Percentiles rank a stretch among this genome's conserved stretches.
phyloP scores from a whole-genome alignment of 2,329 filamentous ascomycete genomes.

The Epichloe gansuensis region DNA sequence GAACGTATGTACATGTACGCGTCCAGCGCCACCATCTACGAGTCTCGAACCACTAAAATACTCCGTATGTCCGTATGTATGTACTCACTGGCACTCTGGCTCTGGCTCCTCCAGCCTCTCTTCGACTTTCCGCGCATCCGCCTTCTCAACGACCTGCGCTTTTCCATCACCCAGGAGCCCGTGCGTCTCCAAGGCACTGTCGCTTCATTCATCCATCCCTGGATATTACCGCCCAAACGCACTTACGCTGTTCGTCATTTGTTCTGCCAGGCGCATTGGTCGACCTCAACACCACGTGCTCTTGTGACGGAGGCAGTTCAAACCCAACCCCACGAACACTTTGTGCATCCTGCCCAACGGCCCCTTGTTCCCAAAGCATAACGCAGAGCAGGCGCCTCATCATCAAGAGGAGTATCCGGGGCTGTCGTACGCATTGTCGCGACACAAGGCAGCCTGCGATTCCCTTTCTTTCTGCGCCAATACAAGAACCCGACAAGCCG shows the following conservation, averaged over 20 bases:
- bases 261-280: neutral
- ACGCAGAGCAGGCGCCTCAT: neutral
- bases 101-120: no score
- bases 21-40: neutral
- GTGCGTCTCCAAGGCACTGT: neutral
- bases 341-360: neutral
- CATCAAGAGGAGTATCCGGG: neutral
- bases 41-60: neutral
- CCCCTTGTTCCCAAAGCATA: neutral
- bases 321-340: neutral
- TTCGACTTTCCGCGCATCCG: neutral
- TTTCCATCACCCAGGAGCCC: neutral
- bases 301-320: slow-evolving; percentile 1
- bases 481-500: neutral
- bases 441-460: neutral
- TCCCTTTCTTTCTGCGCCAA: neutral
- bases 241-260: slow-evolving; percentile 1
- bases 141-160: neutral
- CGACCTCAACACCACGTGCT: neutral
- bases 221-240: neutral
- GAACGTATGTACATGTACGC: no score
- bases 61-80: no score
- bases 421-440: neutral
- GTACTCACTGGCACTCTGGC: neutral
- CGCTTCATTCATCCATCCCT: neutral